These are phyloP conservation scores for Lactuca sativa DNA, from an alignment of 129 eudicot genomes.

Conservation along the genomic window DNA sequence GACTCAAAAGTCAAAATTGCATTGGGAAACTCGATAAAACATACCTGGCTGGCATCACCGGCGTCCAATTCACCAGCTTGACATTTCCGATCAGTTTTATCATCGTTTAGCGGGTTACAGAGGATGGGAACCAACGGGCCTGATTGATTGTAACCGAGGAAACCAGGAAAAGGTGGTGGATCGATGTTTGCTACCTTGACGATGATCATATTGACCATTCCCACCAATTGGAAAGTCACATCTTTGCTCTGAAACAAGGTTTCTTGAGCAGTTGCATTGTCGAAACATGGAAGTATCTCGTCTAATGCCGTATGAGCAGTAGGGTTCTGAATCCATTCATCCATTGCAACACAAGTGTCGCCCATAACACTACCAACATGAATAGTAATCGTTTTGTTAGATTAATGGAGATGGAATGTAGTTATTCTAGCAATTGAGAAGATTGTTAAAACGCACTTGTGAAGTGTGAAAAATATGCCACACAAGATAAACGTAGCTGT, in stretches of 20 bases:
- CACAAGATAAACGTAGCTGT: slow-evolving; percentile 67
- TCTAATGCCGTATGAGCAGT: slow-evolving; percentile 75
- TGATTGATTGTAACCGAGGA: slow-evolving; percentile 65
- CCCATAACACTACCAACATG: slow-evolving; percentile 52
- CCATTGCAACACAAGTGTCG: slow-evolving; percentile 91
- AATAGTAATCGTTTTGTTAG: slow-evolving; percentile 14
- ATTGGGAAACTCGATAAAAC: slow-evolving; percentile 1
- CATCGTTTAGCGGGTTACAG: slow-evolving; percentile 65
- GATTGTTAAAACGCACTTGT: slow-evolving; percentile 58
- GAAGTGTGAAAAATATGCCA: slow-evolving; percentile 75
- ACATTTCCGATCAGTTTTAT: slow-evolving; percentile 54
- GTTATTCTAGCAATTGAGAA: slow-evolving; percentile 11
- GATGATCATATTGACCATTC: slow-evolving; percentile 53
- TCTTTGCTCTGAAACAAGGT: slow-evolving; percentile 62
- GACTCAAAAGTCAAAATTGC: slow-evolving; percentile 4
- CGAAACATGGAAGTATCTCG: slow-evolving; percentile 81
- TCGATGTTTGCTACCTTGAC: slow-evolving; percentile 52
- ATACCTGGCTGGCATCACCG: slow-evolving; percentile 65
- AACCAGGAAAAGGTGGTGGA: slow-evolving; percentile 37
- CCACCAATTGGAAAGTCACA: slow-evolving; percentile 65
- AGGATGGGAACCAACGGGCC: slow-evolving; percentile 84
- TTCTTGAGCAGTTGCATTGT: slow-evolving; percentile 61
- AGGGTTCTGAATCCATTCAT: slow-evolving; percentile 77
- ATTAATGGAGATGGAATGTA: background rate
- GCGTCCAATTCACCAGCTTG: slow-evolving; percentile 52